Evolutionary conservation across 495 filamentous ascomycete species (phyloP), one percentile per base, ranked within the genome.

Genomic region (Aspergillus sclerotiicarbonarius): DNA sequence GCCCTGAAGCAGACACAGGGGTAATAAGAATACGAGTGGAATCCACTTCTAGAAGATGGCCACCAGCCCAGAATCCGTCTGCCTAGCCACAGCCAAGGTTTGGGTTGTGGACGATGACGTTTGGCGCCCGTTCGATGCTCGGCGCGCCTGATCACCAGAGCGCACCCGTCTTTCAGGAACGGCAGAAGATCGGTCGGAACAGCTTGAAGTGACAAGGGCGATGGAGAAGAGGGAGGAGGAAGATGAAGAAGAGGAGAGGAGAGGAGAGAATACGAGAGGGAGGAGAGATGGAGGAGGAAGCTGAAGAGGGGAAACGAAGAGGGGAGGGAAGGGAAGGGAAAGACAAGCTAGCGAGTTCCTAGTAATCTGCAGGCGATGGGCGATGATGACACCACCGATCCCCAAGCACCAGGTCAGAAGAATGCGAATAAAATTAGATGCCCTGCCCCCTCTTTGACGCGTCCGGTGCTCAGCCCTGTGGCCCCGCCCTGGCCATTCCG

Each of bases 381-480:
- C 25, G 25, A 25, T 25, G 32, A 53, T 53, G 32, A 53, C 33
- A 41, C 37, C 37, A 41, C 37, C 10, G n/a, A 41, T 16, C n/a
- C n/a, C 37, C 37, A 12, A 12, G 13, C n/a, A 20, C 20, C 25
- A 46, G 29, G 46, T 18, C 8, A 10, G 37, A 21, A 10, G 9
- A n/a, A 25, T 25, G 25, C 25, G 37, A 20, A 16, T 15, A 25
- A 39, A 25, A 30, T 18, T 25, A 29, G n/a, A 37, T 49, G 15
- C 13, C 3, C 46, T 37, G 18, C 41, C 8, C 9, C 19, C 12
- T 20, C 9, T 16, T 18, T 61, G 39, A 52, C 58, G 58, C 57
- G 51, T 57, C 39, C 48, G 32, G 21, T 37, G 39, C 59, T 65
- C 62, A 65, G 62, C 62, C 62, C 62, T 65, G 62, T 54, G 33